Evolutionary conservation across 1,284 basidiomycete genomes (phyloP).

Genomic region (Ustilago esculenta): DNA sequence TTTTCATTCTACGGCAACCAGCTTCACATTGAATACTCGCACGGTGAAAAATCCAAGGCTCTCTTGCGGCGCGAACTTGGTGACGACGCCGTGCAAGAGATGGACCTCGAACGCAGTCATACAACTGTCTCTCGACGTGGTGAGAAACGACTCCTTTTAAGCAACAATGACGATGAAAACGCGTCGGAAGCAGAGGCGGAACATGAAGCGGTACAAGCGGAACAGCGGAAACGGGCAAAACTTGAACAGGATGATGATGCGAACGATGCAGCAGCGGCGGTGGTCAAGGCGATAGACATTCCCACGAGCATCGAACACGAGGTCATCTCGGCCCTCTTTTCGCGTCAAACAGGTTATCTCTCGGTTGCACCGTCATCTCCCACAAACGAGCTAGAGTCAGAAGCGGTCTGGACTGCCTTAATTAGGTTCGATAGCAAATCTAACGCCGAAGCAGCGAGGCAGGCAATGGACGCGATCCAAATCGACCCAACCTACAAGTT

Average conservation of each 20-base stretch:
- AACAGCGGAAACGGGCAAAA: conserved; percentile 70
- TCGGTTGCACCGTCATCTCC: too few species aligned
- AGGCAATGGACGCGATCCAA: conserved; percentile 80
- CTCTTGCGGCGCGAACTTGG: conserved; percentile 69
- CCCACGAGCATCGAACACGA: conserved; percentile 1
- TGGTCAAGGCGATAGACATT: conserved; percentile 77
- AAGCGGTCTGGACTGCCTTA: conserved; percentile 70
- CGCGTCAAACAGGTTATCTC: background rate
- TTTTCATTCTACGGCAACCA: conserved; percentile 92
- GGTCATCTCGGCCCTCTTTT: conserved; percentile 12
- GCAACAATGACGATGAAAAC: conserved; percentile 75
- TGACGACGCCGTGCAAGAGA: conserved; percentile 51
- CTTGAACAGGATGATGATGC: conserved; percentile 43
- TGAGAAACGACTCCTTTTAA: conserved; percentile 60
- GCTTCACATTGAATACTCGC: conserved; percentile 83
- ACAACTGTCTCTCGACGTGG: conserved; percentile 7
- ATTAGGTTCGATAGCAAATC: conserved; percentile 78
- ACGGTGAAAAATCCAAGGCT: conserved; percentile 79
- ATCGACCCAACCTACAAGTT: conserved; percentile 73
- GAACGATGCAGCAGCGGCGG: conserved; percentile 33
- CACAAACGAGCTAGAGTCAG: conserved; percentile 67
- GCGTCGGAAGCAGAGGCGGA: conserved; percentile 72
- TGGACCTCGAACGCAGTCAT: conserved; percentile 20
- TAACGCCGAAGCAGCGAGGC: conserved; percentile 78
- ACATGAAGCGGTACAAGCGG: conserved; percentile 71